Conservation (phyloP, 1,284 basidiomycete genomes). For the Ustilago sp. region DNA sequence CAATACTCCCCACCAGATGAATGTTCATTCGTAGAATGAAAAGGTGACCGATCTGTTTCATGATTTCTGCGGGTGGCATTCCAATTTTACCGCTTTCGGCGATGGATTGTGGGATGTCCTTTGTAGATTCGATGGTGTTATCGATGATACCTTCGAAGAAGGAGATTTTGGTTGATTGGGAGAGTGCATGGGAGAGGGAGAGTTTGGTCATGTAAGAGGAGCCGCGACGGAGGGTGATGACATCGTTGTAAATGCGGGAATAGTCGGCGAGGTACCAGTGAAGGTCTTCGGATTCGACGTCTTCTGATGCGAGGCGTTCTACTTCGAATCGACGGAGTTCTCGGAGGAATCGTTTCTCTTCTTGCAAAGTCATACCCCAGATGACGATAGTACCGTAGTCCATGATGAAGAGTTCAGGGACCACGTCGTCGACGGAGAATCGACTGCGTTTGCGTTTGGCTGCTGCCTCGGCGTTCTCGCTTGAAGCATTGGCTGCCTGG, state of each 20-base stretch:
- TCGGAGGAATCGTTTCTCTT: conserved; percentile 90
- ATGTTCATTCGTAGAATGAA: conserved; percentile 95
- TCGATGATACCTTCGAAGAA: conserved; percentile 85
- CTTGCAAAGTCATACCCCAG: conserved; percentile 94
- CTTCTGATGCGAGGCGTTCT: conserved; percentile 76
- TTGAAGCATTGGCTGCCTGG: neutral
- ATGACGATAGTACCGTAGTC: conserved; percentile 93
- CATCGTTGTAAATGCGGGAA: conserved; percentile 91
- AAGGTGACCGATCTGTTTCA: conserved; percentile 91
- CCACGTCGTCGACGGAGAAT: conserved; percentile 52
- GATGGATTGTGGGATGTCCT: conserved; percentile 92
- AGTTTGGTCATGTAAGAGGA: conserved; percentile 98
- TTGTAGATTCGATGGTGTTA: conserved; percentile 93
- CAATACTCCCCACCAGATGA: conserved; percentile 92
- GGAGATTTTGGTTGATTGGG: conserved; percentile 92
- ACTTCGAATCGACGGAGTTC: conserved; percentile 86
- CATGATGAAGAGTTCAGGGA: conserved; percentile 78
- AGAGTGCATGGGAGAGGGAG: conserved; percentile 90
- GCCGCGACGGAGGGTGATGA: conserved; percentile 92
- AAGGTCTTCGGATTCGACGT: conserved; percentile 88
- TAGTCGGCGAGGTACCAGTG: conserved; percentile 98
- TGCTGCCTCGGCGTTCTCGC: conserved; percentile 6
- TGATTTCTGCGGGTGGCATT: conserved; percentile 80
- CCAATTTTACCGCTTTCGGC: conserved; percentile 92
- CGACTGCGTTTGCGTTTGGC: conserved; percentile 43